Conservation (phyloP, 2,329 filamentous ascomycete species). For the Geosmithia putterillii region DNA sequence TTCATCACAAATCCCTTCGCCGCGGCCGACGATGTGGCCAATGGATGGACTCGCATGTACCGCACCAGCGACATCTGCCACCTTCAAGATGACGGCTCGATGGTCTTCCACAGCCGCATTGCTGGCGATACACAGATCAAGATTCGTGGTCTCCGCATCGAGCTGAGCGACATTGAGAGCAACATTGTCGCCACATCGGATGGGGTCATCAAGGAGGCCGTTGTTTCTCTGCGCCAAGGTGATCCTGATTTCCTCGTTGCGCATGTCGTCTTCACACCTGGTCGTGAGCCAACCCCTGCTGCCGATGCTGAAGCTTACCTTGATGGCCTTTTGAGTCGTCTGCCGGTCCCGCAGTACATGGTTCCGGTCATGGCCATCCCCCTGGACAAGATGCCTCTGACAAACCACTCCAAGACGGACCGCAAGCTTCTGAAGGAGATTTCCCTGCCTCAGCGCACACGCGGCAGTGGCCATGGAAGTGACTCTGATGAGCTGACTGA, state of each 20-base stretch:
- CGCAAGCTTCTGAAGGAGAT: neutral
- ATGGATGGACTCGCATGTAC: constrained; percentile 4
- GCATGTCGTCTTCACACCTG: neutral
- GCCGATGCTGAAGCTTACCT: neutral
- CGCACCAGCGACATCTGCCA: constrained; percentile 6
- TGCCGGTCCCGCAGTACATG: constrained; percentile 1
- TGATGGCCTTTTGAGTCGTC: neutral
- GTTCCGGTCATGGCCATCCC: neutral
- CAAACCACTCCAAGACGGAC: constrained; percentile 1
- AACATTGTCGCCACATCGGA: constrained; percentile 1
- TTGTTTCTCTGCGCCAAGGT: neutral
- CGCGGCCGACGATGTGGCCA: neutral
- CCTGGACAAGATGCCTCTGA: constrained; percentile 1
- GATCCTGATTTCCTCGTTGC: neutral
- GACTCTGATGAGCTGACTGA: neutral
- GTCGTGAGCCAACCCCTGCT: neutral
- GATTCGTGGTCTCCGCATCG: constrained; percentile 7
- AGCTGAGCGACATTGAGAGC: constrained; percentile 6
- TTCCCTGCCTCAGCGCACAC: neutral
- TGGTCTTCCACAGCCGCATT: constrained; percentile 6
- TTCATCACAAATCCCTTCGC: constrained; percentile 1
- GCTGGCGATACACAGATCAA: constrained; percentile 6
- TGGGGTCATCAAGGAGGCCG: constrained; percentile 1
- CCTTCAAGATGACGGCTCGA: constrained; percentile 2
- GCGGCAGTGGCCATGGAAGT: neutral